phyloP scores from a whole-genome alignment of 2,329 filamentous ascomycete species.

The Grosmannia serpens region DNA sequence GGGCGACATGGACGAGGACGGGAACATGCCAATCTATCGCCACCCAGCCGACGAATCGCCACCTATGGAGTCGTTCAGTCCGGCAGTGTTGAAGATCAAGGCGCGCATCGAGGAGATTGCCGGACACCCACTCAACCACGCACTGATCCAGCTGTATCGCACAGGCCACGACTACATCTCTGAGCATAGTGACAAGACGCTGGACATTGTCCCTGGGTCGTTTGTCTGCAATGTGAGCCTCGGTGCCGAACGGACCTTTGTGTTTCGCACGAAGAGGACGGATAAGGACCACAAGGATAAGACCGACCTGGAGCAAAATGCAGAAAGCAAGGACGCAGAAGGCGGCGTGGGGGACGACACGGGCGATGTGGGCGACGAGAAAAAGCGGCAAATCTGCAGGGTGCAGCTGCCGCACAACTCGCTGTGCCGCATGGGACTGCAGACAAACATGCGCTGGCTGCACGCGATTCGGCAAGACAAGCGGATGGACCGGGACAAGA shows the following conservation, averaged over 20 bases:
- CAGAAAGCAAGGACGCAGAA: conserved; percentile 11
- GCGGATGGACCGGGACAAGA: conserved; percentile 55
- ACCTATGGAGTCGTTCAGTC: conserved; percentile 63
- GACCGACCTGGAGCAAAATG: not conserved
- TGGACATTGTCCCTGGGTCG: conserved; percentile 73
- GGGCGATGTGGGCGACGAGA: conserved; percentile 6
- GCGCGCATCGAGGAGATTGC: conserved; percentile 57
- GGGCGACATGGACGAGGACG: conserved; percentile 56
- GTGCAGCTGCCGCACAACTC: conserved; percentile 78
- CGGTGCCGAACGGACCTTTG: conserved; percentile 86
- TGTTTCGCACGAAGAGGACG: conserved; percentile 68
- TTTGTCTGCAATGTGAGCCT: conserved; percentile 88
- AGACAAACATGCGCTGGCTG: conserved; percentile 77
- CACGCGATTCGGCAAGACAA: conserved; percentile 90
- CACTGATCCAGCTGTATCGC: conserved; percentile 88
- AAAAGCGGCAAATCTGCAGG: conserved; percentile 49
- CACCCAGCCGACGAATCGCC: conserved; percentile 86
- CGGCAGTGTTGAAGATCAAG: conserved; percentile 58
- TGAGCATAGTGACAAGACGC: conserved; percentile 92
- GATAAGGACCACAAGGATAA: conserved; percentile 17
- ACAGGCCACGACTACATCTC: conserved; percentile 82
- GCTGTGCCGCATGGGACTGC: conserved; percentile 68
- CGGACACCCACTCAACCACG: conserved; percentile 79
- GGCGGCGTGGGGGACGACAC: not conserved
- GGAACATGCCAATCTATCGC: conserved; percentile 79